Conservation (phyloP, 305 asterid genomes). For the Solanum hybrid region DNA sequence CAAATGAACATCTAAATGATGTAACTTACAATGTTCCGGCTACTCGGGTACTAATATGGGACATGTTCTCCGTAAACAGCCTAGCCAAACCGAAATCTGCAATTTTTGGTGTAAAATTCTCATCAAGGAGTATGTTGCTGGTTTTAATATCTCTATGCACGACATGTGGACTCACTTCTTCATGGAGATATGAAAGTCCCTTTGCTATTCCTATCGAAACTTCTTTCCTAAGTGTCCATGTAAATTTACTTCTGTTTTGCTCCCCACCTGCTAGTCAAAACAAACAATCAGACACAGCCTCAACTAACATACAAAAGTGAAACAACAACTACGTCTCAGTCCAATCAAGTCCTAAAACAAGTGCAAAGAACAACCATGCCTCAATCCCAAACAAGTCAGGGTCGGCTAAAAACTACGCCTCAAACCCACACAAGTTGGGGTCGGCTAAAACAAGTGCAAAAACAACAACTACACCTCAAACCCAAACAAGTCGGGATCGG, state of each 20-base stretch:
- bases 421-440: background rate
- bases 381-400: background rate
- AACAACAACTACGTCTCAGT: background rate
- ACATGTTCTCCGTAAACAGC: slow-evolving; percentile 39
- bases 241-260: slow-evolving; percentile 43
- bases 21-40: slow-evolving; percentile 77
- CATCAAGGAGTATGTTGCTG: slow-evolving; percentile 66
- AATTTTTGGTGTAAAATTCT: slow-evolving; percentile 49
- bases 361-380: background rate
- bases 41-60: slow-evolving; percentile 71
- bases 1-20: background rate
- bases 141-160: slow-evolving; percentile 76
- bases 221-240: slow-evolving; percentile 43
- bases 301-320: background rate
- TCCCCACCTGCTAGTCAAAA: slow-evolving; percentile 32
- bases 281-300: background rate
- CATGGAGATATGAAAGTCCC: slow-evolving; percentile 65
- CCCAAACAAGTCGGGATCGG: background rate
- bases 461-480: background rate
- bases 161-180: slow-evolving; percentile 53
- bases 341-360: background rate
- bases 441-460: background rate
- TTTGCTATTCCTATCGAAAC: slow-evolving; percentile 47
- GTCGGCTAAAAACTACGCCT: background rate
- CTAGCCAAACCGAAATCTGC: slow-evolving; percentile 83